Evolutionary conservation across 495 filamentous ascomycete species (phyloP), one percentile per base, ranked within the genome.

Genomic region (Pyrenula aspistea): DNA sequence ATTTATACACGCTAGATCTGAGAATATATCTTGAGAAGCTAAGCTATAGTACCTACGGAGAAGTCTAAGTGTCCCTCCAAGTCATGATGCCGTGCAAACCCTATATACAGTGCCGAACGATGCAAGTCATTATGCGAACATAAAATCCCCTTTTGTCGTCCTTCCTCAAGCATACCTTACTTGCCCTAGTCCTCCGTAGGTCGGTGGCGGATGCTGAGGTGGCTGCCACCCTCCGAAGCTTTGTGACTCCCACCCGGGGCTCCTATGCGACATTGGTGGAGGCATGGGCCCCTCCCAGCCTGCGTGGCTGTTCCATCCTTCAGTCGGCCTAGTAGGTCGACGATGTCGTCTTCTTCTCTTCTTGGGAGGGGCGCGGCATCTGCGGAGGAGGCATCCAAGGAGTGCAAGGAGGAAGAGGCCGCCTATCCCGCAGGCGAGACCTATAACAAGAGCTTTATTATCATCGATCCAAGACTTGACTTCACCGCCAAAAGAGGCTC

Each of bases 381-480:
- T 74, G 52, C 71, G 76, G 53, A 75, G 69, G 59, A 80, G 74
- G 64, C 86, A 90, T 57, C 71, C 74, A 22, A 82, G 55, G 23
- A 91, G 64, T 2, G 75, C 72, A 20, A 92, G 64, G 2, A 90
- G 59, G 2, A 94, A 61, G 2, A 92, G 70, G 3, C 77, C 79
- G 23, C 88, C 89, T 25, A 91, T 77, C 10, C 79, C 85, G 25
- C 73, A 71, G 8, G 72, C 78, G 20, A 94, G 73, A n/a, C 84
- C 88, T 58, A 91, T 91, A 21, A 89, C 83, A 47, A 92, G 78
- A 47, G 79, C 76, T 69, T 84, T 84, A 69, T 92, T 86, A 54
- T 83, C 68, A 12, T 72, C 65, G 63, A 94, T 78, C 83, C 86
- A 92, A 60, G 69, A 76, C 56, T 71, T 69, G 25, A 87, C 79